Conservation (phyloP, 371 early-diverging fungal species). For the Fennellomyces sp. region DNA sequence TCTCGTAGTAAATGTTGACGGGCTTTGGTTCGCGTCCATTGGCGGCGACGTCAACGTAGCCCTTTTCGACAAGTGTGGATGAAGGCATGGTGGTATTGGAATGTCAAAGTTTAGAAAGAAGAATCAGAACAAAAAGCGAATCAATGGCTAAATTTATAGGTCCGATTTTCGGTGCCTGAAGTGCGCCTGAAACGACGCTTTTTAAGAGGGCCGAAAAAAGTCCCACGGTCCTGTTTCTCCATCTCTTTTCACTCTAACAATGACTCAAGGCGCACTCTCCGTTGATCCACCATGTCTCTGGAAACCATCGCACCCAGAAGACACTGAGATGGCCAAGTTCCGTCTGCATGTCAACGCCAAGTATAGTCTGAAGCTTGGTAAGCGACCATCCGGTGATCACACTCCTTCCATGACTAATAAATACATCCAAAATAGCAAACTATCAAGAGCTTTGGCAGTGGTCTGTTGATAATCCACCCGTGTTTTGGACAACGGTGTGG, state of each 20-base stretch:
- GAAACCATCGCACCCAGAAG: slow-evolving; percentile 57
- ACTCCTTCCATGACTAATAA: not conserved
- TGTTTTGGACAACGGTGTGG: slow-evolving; percentile 93
- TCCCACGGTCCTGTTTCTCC: slow-evolving; percentile 5
- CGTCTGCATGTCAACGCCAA: slow-evolving; percentile 63
- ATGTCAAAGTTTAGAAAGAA: not conserved
- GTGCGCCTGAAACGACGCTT: too few species aligned
- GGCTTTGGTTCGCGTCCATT: slow-evolving; percentile 17
- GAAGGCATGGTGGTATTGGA: not conserved
- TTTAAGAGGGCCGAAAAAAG: not conserved
- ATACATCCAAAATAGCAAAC: slow-evolving; percentile 32
- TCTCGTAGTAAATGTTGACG: slow-evolving; percentile 65
- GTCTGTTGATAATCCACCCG: slow-evolving; percentile 72
- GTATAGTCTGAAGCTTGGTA: slow-evolving; percentile 60
- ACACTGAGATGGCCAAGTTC: slow-evolving; percentile 72
- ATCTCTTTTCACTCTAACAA: not conserved
- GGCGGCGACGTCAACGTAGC: slow-evolving; percentile 29
- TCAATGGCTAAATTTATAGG: too few species aligned
- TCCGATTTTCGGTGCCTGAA: too few species aligned
- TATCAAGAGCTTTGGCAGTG: slow-evolving; percentile 82
- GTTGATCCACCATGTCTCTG: slow-evolving; percentile 56
- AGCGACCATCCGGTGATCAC: too few species aligned
- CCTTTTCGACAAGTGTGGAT: slow-evolving; percentile 19
- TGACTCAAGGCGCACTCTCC: slow-evolving; percentile 4
- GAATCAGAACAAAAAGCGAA: not conserved